A percentile compares a stretch with the other conserved stretches of the same genome.
Conservation (phyloP, 208 protist genomes). For the Leishmania martiniquensis region DNA sequence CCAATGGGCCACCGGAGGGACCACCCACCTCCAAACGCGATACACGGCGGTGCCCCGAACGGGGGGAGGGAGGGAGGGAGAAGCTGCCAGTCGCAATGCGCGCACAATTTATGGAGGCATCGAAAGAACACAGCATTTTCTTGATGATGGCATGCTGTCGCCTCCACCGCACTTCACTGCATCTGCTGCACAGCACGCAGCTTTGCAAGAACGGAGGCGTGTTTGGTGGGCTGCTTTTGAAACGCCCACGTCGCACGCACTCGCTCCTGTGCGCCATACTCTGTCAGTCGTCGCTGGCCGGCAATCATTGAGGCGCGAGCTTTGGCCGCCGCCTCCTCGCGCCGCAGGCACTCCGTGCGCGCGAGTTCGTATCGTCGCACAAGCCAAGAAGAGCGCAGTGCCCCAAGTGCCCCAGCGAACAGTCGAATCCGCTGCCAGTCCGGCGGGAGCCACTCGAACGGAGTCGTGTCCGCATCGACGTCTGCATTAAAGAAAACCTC, state of each 20-base stretch:
- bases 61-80: neutral
- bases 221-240: conserved; percentile 61
- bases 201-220: conserved; percentile 41
- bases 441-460: conserved; percentile 45
- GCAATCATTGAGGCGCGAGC: conserved; percentile 1
- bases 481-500: conserved; percentile 68
- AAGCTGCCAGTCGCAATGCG: neutral
- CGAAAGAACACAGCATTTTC: neutral
- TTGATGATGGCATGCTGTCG: neutral
- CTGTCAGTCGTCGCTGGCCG: conserved; percentile 46
- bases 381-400: conserved; percentile 54
- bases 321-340: conserved; percentile 20
- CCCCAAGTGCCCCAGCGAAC: conserved; percentile 57
- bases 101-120: neutral
- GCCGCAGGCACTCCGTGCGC: conserved; percentile 40
- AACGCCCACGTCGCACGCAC: conserved; percentile 42
- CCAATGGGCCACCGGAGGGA: no score
- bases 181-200: conserved; percentile 41
- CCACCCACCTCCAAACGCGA: neutral
- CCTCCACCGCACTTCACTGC: neutral
- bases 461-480: conserved; percentile 49
- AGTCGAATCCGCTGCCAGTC: conserved; percentile 67
- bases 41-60: neutral
- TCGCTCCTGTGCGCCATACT: conserved; percentile 43
- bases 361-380: conserved; percentile 65